Evolutionary conservation across 2,329 filamentous ascomycete genomes (phyloP).

Genomic region (Elsinoe fawcettii): DNA sequence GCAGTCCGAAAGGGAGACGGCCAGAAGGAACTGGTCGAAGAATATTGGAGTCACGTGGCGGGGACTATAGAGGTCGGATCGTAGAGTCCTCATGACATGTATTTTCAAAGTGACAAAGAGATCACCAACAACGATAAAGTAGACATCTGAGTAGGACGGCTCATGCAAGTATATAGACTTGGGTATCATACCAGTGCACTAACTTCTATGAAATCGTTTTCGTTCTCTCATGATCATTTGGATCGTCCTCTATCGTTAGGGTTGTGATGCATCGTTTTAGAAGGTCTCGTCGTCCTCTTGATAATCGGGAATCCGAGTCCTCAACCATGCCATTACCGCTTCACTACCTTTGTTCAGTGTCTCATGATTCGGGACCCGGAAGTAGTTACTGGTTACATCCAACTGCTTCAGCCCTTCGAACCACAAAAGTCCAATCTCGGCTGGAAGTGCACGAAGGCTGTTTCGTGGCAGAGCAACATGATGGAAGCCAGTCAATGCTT

Average conservation of each 20-base stretch:
- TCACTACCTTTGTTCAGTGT: constrained; percentile 83
- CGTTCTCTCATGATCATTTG: background rate
- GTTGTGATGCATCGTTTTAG: background rate
- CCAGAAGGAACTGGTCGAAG: constrained; percentile 40
- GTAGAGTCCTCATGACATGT: background rate
- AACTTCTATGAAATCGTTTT: background rate
- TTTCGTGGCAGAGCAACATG: constrained; percentile 78
- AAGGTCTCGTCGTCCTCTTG: constrained; percentile 21
- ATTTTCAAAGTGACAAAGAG: background rate
- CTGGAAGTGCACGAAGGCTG: constrained; percentile 72
- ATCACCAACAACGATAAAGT: background rate
- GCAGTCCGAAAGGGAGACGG: constrained; percentile 40
- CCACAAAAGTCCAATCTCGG: constrained; percentile 69
- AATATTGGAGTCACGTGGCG: constrained; percentile 42
- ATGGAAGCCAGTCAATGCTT: constrained; percentile 64
- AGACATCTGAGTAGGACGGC: background rate
- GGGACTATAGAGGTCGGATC: constrained; percentile 38
- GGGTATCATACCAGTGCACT: constrained; percentile 2
- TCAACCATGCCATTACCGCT: constrained; percentile 70
- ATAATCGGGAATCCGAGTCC: constrained; percentile 60
- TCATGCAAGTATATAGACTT: background rate
- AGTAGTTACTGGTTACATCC: constrained; percentile 77
- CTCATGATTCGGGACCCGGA: constrained; percentile 77
- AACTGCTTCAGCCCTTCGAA: constrained; percentile 58
- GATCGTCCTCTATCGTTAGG: background rate